Base-by-base conservation (phyloP, 1,139 yeast species). In the Zhuliangozyma blackwelliae region DNA sequence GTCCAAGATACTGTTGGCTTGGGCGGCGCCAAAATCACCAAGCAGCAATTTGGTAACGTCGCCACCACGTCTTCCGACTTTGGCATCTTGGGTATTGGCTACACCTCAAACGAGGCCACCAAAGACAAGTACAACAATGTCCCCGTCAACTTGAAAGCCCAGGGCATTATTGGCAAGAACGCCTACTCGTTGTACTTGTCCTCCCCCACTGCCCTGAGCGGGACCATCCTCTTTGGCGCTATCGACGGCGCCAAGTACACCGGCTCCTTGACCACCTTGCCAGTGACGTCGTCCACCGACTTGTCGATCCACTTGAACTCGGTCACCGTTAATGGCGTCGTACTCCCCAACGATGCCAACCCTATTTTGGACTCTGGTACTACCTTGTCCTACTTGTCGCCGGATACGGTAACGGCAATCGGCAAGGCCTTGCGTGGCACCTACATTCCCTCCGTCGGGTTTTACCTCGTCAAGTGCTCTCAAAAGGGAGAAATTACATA, bases 151-250 rank as follows among this genome's bases (percentile, higher is more conserved):
- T 49, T 65, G 46, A 55, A 48, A 34, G 44, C 41, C 25, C 51
- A 55, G 40, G 89, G 87, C 0, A 44, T 67, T 10, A 82, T 79
- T 42, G 41, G 65, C 20, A 71, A 70, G 39, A 47, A 44, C 32
- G 62, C 66, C 21, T 66, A 63, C 50, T 63, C 70, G 7, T 50
- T 67, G 37, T 66, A 57, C 48, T 57, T 66, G 42, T 46, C 49
- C 32, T 40, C 51, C 2, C 32, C 37, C 7, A 49, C 47, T n/a
- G 52, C 65, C 16, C 23, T 44, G n/a, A 23, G 46, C 11, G 65
- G 65, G 2, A 36, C 53, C 3, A 31, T 61, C 20, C 42, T 61
- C 21, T 60, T 61, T 39, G 67, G 66, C 6, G 67, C 61, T 13
- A 44, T 52, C 33, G 67, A 61, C 36, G 41, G 44, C 12, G 58